Base-by-base conservation (phyloP, 176 grass and related monocot species). In the Juncus effusus region DNA sequence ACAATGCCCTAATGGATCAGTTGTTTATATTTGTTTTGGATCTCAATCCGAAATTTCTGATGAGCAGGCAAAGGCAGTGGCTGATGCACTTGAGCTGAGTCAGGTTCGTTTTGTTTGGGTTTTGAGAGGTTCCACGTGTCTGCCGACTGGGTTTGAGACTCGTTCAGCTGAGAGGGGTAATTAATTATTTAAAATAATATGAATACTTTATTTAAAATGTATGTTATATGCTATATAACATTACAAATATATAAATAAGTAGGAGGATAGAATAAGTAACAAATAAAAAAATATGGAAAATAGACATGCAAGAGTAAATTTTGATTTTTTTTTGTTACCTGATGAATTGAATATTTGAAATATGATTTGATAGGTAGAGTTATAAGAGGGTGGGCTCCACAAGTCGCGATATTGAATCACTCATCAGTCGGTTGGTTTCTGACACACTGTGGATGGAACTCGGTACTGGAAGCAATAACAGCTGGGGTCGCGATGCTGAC, bases 381-480 rank as follows among this genome's bases (percentile, higher is more conserved):
- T 11, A 70, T 87, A 16, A 62, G 63, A 38, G 78, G 83, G 60
- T 90, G 86, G 91, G 86, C 83, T 9, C 86, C 81, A n/a, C 84
- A 96, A 75, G 78, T 87, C 73, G 81, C 73, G 0, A 66, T 58
- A 44, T 77, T 96, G 81, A 75, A 77, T 14, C 84, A 96, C 58
- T 3, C 16, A 52, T 78, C 87, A 38, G 78, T 96, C 15, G 81
- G 81, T 54, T 80, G 76, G 87, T 91, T 88, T 77, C 1, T 90
- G 61, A 82, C 72, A 9, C 82, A 85, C 75, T 90, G 86, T 45
- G 86, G 86, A 4, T 90, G 82, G 86, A 90, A 90, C 70, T 90
- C 82, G 42, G 72, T 81, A 63, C 75, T 85, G 52, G 82, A 90
- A 73, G 69, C 87, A 11, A 77, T 73, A 37, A 50, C 84, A 2